Evolutionary conservation across 2,329 filamentous ascomycete genomes (phyloP), one percentile per base, ranked within the genome.

Genomic region (Alternaria sp.): DNA sequence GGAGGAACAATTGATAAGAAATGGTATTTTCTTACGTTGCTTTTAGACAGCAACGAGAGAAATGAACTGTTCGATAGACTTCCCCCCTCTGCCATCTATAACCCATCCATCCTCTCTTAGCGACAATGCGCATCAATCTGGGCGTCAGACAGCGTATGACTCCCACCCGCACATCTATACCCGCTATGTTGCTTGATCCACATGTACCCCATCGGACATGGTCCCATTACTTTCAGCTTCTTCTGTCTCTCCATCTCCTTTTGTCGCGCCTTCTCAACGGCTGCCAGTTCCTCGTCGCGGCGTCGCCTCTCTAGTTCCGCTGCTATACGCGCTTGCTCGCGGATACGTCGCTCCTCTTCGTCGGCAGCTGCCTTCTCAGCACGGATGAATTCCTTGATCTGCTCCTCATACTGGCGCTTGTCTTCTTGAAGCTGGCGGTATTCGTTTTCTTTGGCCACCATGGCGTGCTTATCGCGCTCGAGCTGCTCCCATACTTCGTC

Each of bases 401-500:
- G 60, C 47, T 69, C 32, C 5, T 56, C 40, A 1, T 45, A 46
- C 40, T 70, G 30, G 12, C 44, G 64, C 55, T 71, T 72, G 25
- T 74, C 70, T 57, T 72, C 58, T 47, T 74, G 68, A 0, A 71
- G 54, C 9, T 83, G 79, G 25, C 83, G 78, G 4, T 74, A 71
- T 8, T 85, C 79, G 17, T 65, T 59, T 47, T 75, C 75, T 0
- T 77, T 77, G 1, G 77, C 76, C 2, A 77, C 64, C 32, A 73
- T 71, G n/a, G 64, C 76, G 57, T 55, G 71, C 65, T 71, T 74
- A 74, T 90, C 87, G 2, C 62, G 69, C 62, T 88, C 82, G 0
- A 91, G 85, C 67, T 90, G 86, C 2, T 83, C 77, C 90, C 89
- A 92, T 1, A 87, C 79, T 6, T 78, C 86, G 51, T 91, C 88